Evolutionary conservation across 2,329 filamentous ascomycete genomes (phyloP).

Genomic region (Aspergillus glaucus): DNA sequence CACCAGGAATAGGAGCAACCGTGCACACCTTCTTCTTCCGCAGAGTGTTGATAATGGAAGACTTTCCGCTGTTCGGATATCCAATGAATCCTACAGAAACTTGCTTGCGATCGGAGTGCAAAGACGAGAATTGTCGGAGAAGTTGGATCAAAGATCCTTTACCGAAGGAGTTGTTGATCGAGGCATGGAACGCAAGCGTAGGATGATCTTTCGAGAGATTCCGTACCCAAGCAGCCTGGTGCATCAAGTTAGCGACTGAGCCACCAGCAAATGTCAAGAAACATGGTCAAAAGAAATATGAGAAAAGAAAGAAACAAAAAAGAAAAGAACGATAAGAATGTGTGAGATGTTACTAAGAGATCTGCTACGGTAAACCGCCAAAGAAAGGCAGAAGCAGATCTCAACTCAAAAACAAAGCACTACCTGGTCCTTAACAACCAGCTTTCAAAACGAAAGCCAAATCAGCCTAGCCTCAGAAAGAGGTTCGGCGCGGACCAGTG

Average conservation of each 20-base stretch:
- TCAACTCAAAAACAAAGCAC: conserved; percentile 98
- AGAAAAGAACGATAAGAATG: conserved; percentile 41
- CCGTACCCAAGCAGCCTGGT: conserved; percentile 87
- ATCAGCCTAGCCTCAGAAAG: conserved; percentile 63
- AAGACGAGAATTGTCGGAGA: conserved; percentile 81
- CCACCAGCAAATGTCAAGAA: conserved; percentile 23
- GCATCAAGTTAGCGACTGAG: conserved; percentile 23
- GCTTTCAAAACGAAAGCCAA: conserved; percentile 81
- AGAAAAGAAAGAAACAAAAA: conserved; percentile 34
- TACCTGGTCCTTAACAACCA: conserved; percentile 65
- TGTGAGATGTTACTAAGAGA: conserved; percentile 99
- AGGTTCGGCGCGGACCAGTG: conserved; percentile 61
- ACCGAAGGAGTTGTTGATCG: conserved; percentile 91
- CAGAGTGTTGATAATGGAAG: conserved; percentile 92
- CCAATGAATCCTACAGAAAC: conserved; percentile 85
- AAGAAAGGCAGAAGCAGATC: conserved; percentile 60
- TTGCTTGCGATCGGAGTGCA: conserved; percentile 88
- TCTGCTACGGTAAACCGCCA: conserved; percentile 59
- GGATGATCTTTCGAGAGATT: conserved; percentile 83
- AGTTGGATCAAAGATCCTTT: conserved; percentile 92
- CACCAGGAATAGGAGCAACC: conserved; percentile 88
- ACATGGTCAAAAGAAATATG: conserved; percentile 6
- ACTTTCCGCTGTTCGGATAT: conserved; percentile 93
- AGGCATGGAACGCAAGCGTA: conserved; percentile 89
- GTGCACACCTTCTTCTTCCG: conserved; percentile 91